Conservation (phyloP, 768 basidiomycete species). For the Tulasnella sp. region DNA sequence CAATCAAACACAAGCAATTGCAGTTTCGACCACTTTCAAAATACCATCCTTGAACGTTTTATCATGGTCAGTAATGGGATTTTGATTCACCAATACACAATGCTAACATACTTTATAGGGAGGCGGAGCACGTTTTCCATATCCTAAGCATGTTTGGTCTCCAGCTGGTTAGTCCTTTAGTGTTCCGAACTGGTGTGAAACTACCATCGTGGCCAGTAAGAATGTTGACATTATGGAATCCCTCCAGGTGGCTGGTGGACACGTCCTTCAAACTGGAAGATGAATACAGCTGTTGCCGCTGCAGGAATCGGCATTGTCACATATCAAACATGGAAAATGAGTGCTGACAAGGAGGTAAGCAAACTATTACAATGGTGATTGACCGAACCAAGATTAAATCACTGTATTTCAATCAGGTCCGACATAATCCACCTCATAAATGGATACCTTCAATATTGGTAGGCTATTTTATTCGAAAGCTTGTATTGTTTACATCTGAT, state of each 20-base stretch:
- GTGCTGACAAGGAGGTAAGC: conserved; percentile 69
- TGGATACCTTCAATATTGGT: conserved; percentile 74
- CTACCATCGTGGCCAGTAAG: background rate
- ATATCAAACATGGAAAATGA: conserved; percentile 56
- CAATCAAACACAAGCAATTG: background rate
- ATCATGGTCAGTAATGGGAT: background rate
- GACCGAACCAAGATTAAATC: background rate
- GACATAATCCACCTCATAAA: conserved; percentile 45
- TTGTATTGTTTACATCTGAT: background rate
- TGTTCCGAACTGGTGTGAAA: background rate
- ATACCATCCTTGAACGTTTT: background rate
- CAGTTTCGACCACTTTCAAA: background rate
- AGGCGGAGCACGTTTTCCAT: conserved; percentile 78
- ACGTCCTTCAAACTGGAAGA: conserved; percentile 76
- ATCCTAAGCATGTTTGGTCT: conserved; percentile 90
- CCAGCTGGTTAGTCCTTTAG: conserved; percentile 52
- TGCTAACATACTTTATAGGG: conserved; percentile 36
- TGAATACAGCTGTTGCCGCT: conserved; percentile 65
- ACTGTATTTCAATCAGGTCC: conserved; percentile 31
- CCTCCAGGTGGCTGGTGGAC: conserved; percentile 98
- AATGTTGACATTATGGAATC: too few species aligned
- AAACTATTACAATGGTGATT: background rate
- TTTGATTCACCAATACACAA: background rate
- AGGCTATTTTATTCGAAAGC: conserved; percentile 22
- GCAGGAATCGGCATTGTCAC: conserved; percentile 54